phyloP scores from a whole-genome alignment of 768 basidiomycete species.

The Dacryopinax primogenitus region DNA sequence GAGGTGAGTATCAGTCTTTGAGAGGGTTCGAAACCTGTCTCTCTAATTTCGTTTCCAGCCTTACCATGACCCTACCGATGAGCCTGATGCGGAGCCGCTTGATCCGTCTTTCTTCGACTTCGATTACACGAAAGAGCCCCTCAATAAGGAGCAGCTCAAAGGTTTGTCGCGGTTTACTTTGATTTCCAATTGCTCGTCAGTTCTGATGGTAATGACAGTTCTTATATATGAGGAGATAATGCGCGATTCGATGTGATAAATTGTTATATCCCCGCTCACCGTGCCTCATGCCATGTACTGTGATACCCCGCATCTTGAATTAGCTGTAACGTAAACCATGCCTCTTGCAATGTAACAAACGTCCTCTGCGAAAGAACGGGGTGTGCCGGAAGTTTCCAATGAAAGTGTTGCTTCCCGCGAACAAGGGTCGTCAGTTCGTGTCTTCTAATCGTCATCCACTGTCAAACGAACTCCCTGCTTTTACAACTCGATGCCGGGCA shows the following conservation, averaged over 20 bases:
- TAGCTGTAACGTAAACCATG: neutral
- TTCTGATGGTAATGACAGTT: constrained; percentile 89
- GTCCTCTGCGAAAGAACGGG: neutral
- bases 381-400: neutral
- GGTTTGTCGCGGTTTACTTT: neutral
- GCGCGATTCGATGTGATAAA: constrained; percentile 16
- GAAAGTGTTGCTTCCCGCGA: too few relatives aligned
- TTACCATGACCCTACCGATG: constrained; percentile 91
- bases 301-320: constrained; percentile 2
- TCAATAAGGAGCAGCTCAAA: constrained; percentile 26
- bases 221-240: constrained; percentile 91
- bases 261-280: constrained; percentile 11
- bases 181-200: constrained; percentile 31
- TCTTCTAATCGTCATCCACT: too few relatives aligned
- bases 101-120: constrained; percentile 96
- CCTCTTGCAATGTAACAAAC: neutral
- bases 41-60: constrained; percentile 14
- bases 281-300: neutral
- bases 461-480: too few relatives aligned
- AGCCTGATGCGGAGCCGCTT: constrained; percentile 89
- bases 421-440: too few relatives aligned
- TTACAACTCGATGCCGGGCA: too few relatives aligned
- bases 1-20: constrained; percentile 34
- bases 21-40: neutral
- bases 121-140: constrained; percentile 41